Conservation (phyloP, 768 basidiomycete species). For the Trametes sanguinea region DNA sequence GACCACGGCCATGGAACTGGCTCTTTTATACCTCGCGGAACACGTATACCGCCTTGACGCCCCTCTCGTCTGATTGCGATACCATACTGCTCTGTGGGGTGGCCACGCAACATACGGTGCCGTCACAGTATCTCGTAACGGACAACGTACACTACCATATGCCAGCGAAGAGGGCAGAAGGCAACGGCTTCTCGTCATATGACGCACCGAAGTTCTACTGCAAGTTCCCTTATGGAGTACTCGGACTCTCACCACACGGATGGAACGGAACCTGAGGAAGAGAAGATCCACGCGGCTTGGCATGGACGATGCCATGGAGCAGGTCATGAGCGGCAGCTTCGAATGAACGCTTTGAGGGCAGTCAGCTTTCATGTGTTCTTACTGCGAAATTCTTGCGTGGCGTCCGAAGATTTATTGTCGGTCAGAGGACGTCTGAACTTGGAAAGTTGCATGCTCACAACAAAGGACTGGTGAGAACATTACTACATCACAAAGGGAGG, state of each 20-base stretch:
- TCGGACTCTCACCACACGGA: conserved; percentile 7
- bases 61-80: not conserved
- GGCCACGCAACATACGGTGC: not conserved
- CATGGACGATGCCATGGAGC: not conserved
- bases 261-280: not conserved
- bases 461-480: too few relatives aligned
- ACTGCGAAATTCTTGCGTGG: not conserved
- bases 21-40: conserved; percentile 3
- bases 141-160: not conserved
- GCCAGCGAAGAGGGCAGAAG: not conserved
- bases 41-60: not conserved
- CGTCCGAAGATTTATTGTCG: not conserved
- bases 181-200: conserved; percentile 4
- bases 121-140: not conserved
- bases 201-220: conserved; percentile 14
- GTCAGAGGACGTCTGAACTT: not conserved
- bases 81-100: not conserved
- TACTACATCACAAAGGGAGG: not conserved
- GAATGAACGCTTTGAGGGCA: not conserved
- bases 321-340: not conserved
- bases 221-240: not conserved
- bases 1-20: not conserved
- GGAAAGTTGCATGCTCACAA: too few relatives aligned
- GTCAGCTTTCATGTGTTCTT: not conserved
- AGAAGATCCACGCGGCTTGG: not conserved